Conservation (phyloP, 495 filamentous ascomycete genomes). For the Penicillium mononematosum region DNA sequence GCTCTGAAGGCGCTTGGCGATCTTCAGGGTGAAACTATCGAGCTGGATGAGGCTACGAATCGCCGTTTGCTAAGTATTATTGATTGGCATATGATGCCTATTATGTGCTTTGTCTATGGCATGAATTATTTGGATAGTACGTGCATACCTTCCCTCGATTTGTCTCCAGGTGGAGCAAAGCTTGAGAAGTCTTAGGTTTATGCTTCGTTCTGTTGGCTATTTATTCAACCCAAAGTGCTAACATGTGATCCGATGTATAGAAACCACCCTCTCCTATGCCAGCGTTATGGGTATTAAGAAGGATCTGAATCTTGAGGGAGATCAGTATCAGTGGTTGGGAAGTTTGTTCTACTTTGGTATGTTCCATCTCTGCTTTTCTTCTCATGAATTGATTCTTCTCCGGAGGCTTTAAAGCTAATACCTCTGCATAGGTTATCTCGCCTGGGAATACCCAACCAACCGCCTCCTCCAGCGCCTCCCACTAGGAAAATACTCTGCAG, state of each 20-base stretch:
- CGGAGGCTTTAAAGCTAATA: neutral
- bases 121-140: conserved; percentile 64
- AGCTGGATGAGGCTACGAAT: conserved; percentile 56
- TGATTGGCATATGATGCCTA: conserved; percentile 62
- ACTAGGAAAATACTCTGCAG: conserved; percentile 57
- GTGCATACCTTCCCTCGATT: conserved; percentile 1
- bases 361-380: neutral
- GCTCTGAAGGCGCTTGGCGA: conserved; percentile 57
- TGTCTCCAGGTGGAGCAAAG: neutral
- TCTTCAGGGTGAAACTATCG: conserved; percentile 46
- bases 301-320: conserved; percentile 42
- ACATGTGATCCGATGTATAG: conserved; percentile 18
- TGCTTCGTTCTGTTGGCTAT: neutral
- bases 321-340: conserved; percentile 55
- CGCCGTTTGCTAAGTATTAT: conserved; percentile 55
- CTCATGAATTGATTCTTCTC: neutral
- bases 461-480: conserved; percentile 59
- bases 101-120: conserved; percentile 61
- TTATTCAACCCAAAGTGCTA: neutral
- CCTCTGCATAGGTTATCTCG: conserved; percentile 51
- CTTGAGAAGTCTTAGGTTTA: neutral
- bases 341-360: conserved; percentile 63
- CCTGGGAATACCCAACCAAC: conserved; percentile 63
- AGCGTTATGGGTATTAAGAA: conserved; percentile 60
- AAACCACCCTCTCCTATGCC: conserved; percentile 64